Evolutionary conservation across 2,329 filamentous ascomycete species (phyloP).

Genomic region (Curvularia spicifera): DNA sequence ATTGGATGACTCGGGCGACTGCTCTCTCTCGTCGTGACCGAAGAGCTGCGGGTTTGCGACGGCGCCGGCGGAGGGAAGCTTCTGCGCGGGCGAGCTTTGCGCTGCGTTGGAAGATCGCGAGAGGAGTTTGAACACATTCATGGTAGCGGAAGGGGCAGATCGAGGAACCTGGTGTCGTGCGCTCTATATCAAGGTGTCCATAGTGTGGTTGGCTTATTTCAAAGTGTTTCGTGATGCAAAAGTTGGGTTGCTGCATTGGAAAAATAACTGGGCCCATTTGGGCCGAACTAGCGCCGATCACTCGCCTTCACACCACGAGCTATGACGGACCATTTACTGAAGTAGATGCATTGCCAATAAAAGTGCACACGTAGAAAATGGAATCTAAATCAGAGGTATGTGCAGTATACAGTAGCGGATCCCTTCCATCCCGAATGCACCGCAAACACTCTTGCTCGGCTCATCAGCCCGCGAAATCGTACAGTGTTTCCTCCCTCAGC

Average conservation of each 20-base stretch:
- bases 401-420: constrained; percentile 49
- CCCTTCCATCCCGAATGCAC: constrained; percentile 27
- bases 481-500: constrained; percentile 20
- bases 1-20: constrained; percentile 41
- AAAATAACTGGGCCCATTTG: constrained; percentile 30
- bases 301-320: constrained; percentile 9
- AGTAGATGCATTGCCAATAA: constrained; percentile 37
- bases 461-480: constrained; percentile 28
- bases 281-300: constrained; percentile 29
- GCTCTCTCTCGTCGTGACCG: constrained; percentile 51
- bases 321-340: constrained; percentile 1
- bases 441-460: constrained; percentile 26
- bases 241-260: constrained; percentile 25
- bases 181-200: constrained; percentile 3
- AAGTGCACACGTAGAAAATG: constrained; percentile 42
- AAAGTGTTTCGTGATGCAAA: constrained; percentile 18
- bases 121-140: constrained; percentile 77
- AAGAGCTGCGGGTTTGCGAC: constrained; percentile 73
- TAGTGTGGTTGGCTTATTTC: not conserved
- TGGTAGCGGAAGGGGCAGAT: constrained; percentile 38
- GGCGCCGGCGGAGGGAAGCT: constrained; percentile 69
- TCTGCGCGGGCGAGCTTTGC: constrained; percentile 49
- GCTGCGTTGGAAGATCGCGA: constrained; percentile 70
- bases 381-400: constrained; percentile 50
- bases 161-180: not conserved